A percentile compares a stretch with the other conserved stretches of the same genome.
Conservation (phyloP, 2,329 filamentous ascomycete genomes). For the Scytalidium lignicola region DNA sequence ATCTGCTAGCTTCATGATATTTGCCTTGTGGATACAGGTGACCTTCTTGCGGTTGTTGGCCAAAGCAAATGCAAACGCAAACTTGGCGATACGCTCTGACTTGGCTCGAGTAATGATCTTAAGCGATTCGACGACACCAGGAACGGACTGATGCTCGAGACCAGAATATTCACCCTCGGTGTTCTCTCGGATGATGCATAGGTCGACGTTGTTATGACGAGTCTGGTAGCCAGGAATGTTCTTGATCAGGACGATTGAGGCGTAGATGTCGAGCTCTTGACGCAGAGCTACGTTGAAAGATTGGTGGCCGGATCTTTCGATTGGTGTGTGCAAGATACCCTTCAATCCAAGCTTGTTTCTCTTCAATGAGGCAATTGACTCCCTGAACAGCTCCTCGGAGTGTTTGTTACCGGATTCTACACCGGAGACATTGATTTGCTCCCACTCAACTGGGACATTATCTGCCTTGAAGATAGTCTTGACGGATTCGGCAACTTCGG, state of each 20-base stretch:
- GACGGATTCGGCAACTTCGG: constrained; percentile 95
- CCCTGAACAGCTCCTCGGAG: constrained; percentile 90
- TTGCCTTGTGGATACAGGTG: constrained; percentile 99
- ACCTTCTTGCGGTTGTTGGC: constrained; percentile 99
- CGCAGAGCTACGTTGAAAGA: constrained; percentile 99
- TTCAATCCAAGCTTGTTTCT: constrained; percentile 99
- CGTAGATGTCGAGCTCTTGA: constrained; percentile 99
- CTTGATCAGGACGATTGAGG: constrained; percentile 96
- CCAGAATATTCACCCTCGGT: constrained; percentile 99
- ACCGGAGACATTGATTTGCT: constrained; percentile 94
- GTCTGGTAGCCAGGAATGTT: constrained; percentile 99
- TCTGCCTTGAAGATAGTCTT: constrained; percentile 99
- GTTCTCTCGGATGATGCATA: constrained; percentile 99
- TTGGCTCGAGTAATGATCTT: constrained; percentile 99
- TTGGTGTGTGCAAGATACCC: constrained; percentile 96
- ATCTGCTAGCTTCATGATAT: constrained; percentile 99
- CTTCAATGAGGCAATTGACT: constrained; percentile 91
- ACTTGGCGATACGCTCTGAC: constrained; percentile 98
- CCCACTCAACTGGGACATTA: constrained; percentile 98
- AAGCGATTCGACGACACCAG: constrained; percentile 94
- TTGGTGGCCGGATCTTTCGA: constrained; percentile 94
- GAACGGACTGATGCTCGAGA: constrained; percentile 95
- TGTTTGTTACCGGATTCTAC: constrained; percentile 77
- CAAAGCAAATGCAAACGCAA: constrained; percentile 94
- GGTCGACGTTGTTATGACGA: constrained; percentile 92